A percentile compares a stretch with the other conserved stretches of the same genome.
phyloP scores from a whole-genome alignment of 1,284 basidiomycete species.

The Malassezia dermatis region DNA sequence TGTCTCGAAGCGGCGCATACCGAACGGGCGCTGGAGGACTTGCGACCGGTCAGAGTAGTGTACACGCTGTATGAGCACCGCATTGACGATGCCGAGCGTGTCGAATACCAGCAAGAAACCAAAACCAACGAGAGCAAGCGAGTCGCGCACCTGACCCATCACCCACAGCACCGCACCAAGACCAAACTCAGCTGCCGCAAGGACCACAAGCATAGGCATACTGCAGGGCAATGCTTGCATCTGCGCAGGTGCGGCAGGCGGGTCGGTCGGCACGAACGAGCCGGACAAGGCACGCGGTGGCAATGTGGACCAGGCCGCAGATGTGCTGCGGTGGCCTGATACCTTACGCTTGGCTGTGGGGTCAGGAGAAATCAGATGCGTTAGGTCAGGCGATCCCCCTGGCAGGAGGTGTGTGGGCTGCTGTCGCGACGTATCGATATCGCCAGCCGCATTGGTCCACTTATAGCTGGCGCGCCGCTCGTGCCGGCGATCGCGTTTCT shows the following conservation, averaged over 20 bases:
- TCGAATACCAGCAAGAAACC: slow-evolving; percentile 97
- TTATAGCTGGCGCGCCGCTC: slow-evolving; percentile 12
- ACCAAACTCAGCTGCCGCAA: slow-evolving; percentile 51
- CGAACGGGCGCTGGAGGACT: slow-evolving; percentile 43
- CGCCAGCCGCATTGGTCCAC: slow-evolving; percentile 1
- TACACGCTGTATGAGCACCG: background rate
- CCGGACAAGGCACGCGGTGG: slow-evolving; percentile 1
- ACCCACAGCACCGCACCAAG: slow-evolving; percentile 66
- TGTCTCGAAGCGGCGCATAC: slow-evolving; percentile 64
- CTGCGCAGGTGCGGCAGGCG: background rate
- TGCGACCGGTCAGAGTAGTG: background rate
- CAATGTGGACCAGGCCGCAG: slow-evolving; percentile 1
- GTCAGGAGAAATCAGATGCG: slow-evolving; percentile 7
- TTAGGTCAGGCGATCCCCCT: background rate
- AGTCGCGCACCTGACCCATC: slow-evolving; percentile 77
- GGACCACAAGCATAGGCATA: slow-evolving; percentile 43
- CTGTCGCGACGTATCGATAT: background rate
- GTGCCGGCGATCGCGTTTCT: slow-evolving; percentile 1
- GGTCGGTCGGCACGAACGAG: background rate
- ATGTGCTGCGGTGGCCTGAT: background rate
- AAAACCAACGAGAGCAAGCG: slow-evolving; percentile 72
- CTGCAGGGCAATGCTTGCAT: background rate
- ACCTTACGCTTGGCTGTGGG: background rate
- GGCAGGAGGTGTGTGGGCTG: background rate
- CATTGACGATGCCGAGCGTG: slow-evolving; percentile 50